Evolutionary conservation across 2,329 filamentous ascomycete species (phyloP).

Genomic region (Colletotrichum liriopes): DNA sequence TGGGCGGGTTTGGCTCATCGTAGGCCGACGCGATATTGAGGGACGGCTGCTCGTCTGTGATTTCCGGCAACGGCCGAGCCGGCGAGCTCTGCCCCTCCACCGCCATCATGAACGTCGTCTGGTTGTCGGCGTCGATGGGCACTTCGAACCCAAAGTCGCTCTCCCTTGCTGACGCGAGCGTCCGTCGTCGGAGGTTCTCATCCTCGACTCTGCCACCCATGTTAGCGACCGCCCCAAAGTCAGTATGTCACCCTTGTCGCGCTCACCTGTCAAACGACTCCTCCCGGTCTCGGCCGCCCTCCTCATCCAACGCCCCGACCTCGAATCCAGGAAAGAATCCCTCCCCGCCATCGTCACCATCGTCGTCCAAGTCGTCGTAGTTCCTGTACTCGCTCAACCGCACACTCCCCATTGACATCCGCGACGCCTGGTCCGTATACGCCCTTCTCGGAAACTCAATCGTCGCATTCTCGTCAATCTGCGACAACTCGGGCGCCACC

Average conservation of each 20-base stretch:
- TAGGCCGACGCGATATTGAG: slow-evolving; percentile 38
- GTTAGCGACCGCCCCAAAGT: slow-evolving; percentile 40
- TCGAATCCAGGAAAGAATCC: slow-evolving; percentile 64
- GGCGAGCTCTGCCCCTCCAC: slow-evolving; percentile 48
- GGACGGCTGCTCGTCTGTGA: slow-evolving; percentile 44
- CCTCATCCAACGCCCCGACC: slow-evolving; percentile 45
- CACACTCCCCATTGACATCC: slow-evolving; percentile 67
- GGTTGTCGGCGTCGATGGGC: slow-evolving; percentile 61
- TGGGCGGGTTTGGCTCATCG: slow-evolving; percentile 39
- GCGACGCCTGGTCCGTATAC: slow-evolving; percentile 61
- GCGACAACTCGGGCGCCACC: slow-evolving; percentile 67
- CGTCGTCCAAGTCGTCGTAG: slow-evolving; percentile 55
- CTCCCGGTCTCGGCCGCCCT: slow-evolving; percentile 57
- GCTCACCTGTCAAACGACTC: slow-evolving; percentile 38
- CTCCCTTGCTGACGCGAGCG: slow-evolving; percentile 56
- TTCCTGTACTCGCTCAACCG: slow-evolving; percentile 69
- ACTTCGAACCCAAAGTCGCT: slow-evolving; percentile 69
- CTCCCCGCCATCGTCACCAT: slow-evolving; percentile 60
- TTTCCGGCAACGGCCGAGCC: slow-evolving; percentile 36
- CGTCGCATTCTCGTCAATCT: slow-evolving; percentile 69
- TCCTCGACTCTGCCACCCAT: slow-evolving; percentile 52
- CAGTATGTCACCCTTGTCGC: neutral
- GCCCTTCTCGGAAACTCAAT: slow-evolving; percentile 73
- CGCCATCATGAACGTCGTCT: slow-evolving; percentile 67
- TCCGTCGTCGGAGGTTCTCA: slow-evolving; percentile 58